phyloP scores from a whole-genome alignment of 2,329 filamentous ascomycete genomes.

The Cordyceps fumosorosea region DNA sequence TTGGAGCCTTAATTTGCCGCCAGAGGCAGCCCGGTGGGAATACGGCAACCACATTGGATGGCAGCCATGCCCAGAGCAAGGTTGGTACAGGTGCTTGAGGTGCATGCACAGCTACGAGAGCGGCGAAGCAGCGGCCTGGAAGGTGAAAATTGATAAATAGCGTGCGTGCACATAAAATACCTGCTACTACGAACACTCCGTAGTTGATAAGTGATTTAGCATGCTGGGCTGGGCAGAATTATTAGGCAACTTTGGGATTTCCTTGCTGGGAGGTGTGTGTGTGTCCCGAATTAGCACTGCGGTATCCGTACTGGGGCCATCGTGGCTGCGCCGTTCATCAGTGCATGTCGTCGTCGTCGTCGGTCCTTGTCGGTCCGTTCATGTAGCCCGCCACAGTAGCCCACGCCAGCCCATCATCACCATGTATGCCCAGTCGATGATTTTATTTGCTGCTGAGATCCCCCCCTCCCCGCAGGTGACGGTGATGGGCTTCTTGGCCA shows the following conservation, averaged over 20 bases:
- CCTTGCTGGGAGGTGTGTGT: background rate
- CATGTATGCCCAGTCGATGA: background rate
- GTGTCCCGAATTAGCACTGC: conserved; percentile 12
- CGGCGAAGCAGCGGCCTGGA: background rate
- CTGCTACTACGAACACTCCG: no score
- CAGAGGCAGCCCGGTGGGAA: conserved; percentile 2
- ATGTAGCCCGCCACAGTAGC: background rate
- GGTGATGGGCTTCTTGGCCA: background rate
- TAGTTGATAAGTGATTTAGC: no score
- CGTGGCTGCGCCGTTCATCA: conserved; percentile 3
- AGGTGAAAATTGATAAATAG: background rate
- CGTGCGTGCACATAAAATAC: background rate
- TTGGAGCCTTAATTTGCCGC: conserved; percentile 5
- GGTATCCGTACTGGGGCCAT: background rate
- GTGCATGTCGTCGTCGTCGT: no score
- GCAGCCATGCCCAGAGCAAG: background rate
- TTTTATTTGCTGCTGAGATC: background rate
- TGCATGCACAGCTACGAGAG: background rate
- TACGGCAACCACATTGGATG: background rate
- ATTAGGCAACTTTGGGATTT: background rate
- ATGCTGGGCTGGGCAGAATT: background rate
- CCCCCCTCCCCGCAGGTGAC: background rate
- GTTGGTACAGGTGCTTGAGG: background rate
- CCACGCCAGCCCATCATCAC: background rate
- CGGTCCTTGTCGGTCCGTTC: background rate